Base-by-base conservation (phyloP, 768 basidiomycete species). In the Rhodosporidiobolus odoratus region DNA sequence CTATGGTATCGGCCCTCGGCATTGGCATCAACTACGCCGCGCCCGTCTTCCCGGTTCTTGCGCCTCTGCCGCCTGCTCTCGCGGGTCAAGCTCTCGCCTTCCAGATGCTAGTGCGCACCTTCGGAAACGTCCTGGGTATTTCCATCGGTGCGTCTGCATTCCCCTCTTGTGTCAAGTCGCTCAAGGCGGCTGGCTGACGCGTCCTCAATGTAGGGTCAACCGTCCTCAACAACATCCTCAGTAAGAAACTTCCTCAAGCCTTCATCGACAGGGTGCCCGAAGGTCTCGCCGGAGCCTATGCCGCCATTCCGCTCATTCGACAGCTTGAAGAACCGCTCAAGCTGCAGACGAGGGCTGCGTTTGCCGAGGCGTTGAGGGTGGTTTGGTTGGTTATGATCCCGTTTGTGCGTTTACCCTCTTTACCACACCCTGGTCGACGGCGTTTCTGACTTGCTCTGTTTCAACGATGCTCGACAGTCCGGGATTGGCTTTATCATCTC, bases 41-140 rank as follows among this genome's bases (percentile, higher is more conserved):
- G 5, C 71, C 79, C 3, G 75, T 80, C 58, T 86, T 84, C 73
- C 81, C 85, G 0, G 80, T 86, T 52, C 80, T 84, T 10, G 83
- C 85, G 0, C 83, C 85, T 5, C 75, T 85, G 1, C 78, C 80
- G 0, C 76, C 83, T 13, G 74, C 79, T 0, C 71, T 78, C 25
- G 37, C 57, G 12, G 57, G 57, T 15, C 83, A 81, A 53, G 84
- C 83, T 8, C 76, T 79, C 12, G 52, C 66, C 2, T 62, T 62
- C 43, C 60, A 68, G 30, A 54, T 45, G 8, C 60, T 68, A 41
- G 32, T 52, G 19, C 52, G 66, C 17, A 34, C 60, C 10, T 58
- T 68, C 60, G 66, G 60, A 13, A 59, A 62, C n/a, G 66, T 68
- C 7, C 60, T 68, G 9, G 66, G 66, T 17, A 68, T 68, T 54